Conservation (phyloP, 129 eudicot species). For the Flaveria bidentis region DNA sequence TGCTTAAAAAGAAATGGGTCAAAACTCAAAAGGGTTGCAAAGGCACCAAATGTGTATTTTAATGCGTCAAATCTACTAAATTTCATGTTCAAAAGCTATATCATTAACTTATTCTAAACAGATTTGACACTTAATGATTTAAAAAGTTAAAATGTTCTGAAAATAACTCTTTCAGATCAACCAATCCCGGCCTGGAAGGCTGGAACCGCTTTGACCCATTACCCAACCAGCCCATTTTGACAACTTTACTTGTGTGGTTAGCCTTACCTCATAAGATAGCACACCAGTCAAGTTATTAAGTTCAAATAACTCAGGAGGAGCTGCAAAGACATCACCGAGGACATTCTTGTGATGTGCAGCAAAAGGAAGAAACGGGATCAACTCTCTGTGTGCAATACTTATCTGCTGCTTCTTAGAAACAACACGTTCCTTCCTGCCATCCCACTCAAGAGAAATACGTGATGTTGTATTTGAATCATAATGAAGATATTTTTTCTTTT, state of each 20-base stretch:
- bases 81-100: neutral
- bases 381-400: slow-evolving; percentile 62
- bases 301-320: slow-evolving; percentile 70
- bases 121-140: neutral
- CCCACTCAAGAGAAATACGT: slow-evolving; percentile 80
- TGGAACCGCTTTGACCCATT: neutral
- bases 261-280: slow-evolving; percentile 73
- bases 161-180: neutral
- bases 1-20: neutral
- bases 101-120: neutral
- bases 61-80: neutral
- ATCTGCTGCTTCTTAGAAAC: slow-evolving; percentile 85
- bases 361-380: slow-evolving; percentile 47
- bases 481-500: slow-evolving; percentile 54
- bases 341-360: slow-evolving; percentile 39
- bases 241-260: slow-evolving; percentile 8
- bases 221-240: slow-evolving; percentile 2
- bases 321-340: slow-evolving; percentile 70
- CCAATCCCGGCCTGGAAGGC: neutral
- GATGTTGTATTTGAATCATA: slow-evolving; percentile 50
- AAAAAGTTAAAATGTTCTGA: neutral
- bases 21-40: neutral
- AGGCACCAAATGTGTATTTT: neutral
- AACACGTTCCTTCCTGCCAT: slow-evolving; percentile 65
- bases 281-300: slow-evolving; percentile 54